Evolutionary conservation across 176 grass and related monocot species (phyloP), one percentile per base, ranked within the genome.

Genomic region (Oryza officinalis): DNA sequence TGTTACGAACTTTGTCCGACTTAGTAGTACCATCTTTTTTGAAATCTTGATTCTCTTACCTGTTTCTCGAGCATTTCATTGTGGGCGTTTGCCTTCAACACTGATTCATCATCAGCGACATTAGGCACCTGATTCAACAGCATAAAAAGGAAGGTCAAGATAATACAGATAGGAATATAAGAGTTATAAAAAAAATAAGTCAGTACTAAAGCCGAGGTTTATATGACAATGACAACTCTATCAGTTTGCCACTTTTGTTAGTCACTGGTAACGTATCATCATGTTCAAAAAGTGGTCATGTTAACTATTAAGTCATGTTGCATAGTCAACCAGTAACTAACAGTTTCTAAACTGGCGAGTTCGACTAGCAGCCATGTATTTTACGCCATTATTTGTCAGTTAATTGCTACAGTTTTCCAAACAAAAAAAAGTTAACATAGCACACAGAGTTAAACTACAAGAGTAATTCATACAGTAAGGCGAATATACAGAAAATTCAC

Each of bases 1-100:
- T 23, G 37, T 32, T 17, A 3, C 3, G 26, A 78, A 18, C 6
- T 22, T 70, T 44, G 10, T 0, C 13, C 38, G 68, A 22, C 60
- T 18, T 13, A 20, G 4, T 44, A 66, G 1, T 18, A 69, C 4
- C 11, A 67, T 30, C 30, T 27, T 23, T n/a, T 17, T 13, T 20
- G 27, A 57, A 64, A 70, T 26, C 14, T 9, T 17, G 43, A 7
- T 84, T 63, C 32, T 8, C 28, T 76, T 74, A 90, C 87, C 81
- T 93, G 81, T 23, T 85, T 82, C 75, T 85, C 66, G 6, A 90
- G 77, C 33, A 90, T 40, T 2, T 54, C 32, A 37, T 46, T 77
- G 6, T 75, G 69, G 0, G 66, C 65, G 82, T 49, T 93, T 37
- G 85, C 54, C 65, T 90, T 88, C 54, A 84, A 23, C 44, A 83